Base-by-base conservation (phyloP, 306 rosid genomes). In the Vicia villosa region DNA sequence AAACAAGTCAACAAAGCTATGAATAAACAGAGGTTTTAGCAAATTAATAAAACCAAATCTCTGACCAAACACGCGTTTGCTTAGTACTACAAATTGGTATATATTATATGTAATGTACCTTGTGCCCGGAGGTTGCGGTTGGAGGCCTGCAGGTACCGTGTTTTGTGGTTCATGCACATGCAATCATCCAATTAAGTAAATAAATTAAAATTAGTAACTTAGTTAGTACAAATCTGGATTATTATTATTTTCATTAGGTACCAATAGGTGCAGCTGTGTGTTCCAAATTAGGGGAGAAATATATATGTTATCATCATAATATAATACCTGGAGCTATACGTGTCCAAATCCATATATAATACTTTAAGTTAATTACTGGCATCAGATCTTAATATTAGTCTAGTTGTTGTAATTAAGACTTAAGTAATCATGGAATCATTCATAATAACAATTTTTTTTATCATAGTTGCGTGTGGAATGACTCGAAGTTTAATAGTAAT, bases 131-230 rank as follows among this genome's bases (percentile, higher is more conserved):
- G 78, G 84, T 68, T 57, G 74, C 77, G 76, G 52, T 68, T 81
- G 45, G 70, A 62, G 83, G 13, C 34, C 78, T 76, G 63, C 43
- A 62, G 68, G 68, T 73, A 42, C 74, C 95, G 95, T 77, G 63
- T 77, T 79, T 91, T 73, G 71, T 86, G 94, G 80, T 55, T 63
- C 5, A 75, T 51, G 69, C 96, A 91, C 97, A 89, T 91, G 97
- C 81, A 38, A 28, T 59, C 17, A 64, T 57, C 36, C 63, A 45
- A 72, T 22, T 10, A 34, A 34, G 38, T 34, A 34, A 34, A 34
- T 4, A 14, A 46, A 50, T 14, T 49, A 2, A 14, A 46, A 50
- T 14, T 49, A 2, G 38, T 34, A 34, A 34, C 72, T 62, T 61
- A 74, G 22, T 57, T 22, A 24, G n/a, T 59, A 20, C 34, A 10